Evolutionary conservation across 2,329 filamentous ascomycete species (phyloP), one percentile per base, ranked within the genome.

Genomic region (Clonostachys chloroleuca): DNA sequence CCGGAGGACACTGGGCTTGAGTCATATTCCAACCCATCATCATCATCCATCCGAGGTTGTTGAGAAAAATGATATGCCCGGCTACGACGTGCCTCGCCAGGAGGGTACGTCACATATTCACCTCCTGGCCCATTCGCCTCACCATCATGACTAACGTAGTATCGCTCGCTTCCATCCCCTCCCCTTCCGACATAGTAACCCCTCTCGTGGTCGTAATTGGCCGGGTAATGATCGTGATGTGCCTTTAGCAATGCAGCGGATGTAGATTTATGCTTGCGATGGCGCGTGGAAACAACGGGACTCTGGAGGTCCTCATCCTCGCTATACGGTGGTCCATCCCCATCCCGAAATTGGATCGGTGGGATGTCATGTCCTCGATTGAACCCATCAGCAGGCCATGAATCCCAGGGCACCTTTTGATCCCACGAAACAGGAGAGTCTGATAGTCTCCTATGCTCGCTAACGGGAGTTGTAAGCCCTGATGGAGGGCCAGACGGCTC

Each of bases 231-330:
- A 46, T 56, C 54, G 17, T 39, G 36, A n/a, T n/a, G 14, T 12
- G 36, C 14, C 36, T 39, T 39, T 39, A 18, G 17, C 53, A 54
- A 74, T 5, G 74, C 67, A 16, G 77, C 74, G 2, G 76, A 76
- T 1, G 80, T 77, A 4, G 86, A 89, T 65, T 89, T 95, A 68
- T 92, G 86, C 67, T 94, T 95, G 60, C 87, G 86, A 65, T 95
- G 91, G 49, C 88, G 79, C 37, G 87, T 87, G 54, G 87, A 89
- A 13, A 92, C 89, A 16, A 96, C 89, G 0, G 92, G 92, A 61
- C 91, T 95, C 60, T 94, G 89, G 40, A 96, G 77, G 65, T 97
- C 94, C 57, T 97, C 91, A 59, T 97, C 92, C 68, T 96, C 92
- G 65, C 90, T 95, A 72, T 91, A 97, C 3, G 92, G 92, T 18